Evolutionary conservation across 1,139 yeast genomes (phyloP), one percentile per base, ranked within the genome.

Genomic region (Nadsonia starkeyi-henricii): DNA sequence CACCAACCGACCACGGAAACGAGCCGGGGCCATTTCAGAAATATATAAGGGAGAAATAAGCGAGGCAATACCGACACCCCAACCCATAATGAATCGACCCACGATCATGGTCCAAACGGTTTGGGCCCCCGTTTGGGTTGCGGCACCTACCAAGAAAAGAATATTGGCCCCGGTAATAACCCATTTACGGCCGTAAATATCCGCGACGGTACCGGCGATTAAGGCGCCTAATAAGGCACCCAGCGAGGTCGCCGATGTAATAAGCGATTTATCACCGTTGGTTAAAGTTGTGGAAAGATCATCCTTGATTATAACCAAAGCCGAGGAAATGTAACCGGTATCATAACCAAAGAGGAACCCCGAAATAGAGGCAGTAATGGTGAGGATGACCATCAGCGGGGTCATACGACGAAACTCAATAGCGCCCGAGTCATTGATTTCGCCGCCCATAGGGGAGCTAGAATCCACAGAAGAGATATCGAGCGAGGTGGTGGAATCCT

Each of bases 341-440:
- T 89, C 97, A 62, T 89, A 89, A 54, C 97, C 97, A 66, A 88
- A 89, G 86, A 89, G 79, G 65, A 88, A 88, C 3, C 97, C 97
- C 1, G 96, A 86, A 53, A 89, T 81, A 9, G 96, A 86, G 0
- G 96, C 81, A 17, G 85, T 79, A 49, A 82, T 70, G 0, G 95
- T 85, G 50, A 89, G 67, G 39, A 78, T 66, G 28, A 88, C 68
- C 49, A 88, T 84, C 60, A 85, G 66, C 12, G 71, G 68, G 17
- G 89, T 54, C 57, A 62, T 59, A 13, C 51, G 49, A n/a, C 60
- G 55, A 15, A 54, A 46, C 52, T 61, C 64, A 36, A 61, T 60
- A 33, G 53, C 43, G 37, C 44, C 47, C 15, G 28, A 23, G 28
- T 23, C 15, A 15, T 33, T 9, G 3, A 7, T 15, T 33, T 33